These are phyloP conservation scores for Debaryomyces psychrophilus DNA, from an alignment of 1,139 yeast species.

Conservation along the genomic window DNA sequence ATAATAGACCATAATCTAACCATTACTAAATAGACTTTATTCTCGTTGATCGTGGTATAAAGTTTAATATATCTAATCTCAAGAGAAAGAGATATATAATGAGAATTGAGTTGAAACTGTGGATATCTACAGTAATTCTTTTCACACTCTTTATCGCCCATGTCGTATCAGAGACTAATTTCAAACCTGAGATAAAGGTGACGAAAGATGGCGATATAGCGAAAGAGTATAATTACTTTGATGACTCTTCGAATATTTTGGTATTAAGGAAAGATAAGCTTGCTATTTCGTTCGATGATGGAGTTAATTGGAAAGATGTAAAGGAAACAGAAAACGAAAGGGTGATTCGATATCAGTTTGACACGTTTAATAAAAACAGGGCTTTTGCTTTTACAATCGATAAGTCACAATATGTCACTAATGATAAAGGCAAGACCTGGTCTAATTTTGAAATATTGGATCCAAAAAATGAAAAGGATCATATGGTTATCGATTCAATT, in stretches of 20 bases:
- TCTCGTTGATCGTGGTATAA: constrained; percentile 1
- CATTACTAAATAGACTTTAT: background rate
- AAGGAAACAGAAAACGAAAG: constrained; percentile 29
- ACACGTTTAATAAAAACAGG: constrained; percentile 46
- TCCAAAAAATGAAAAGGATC: constrained; percentile 14
- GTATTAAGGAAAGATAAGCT: constrained; percentile 36
- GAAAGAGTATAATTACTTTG: constrained; percentile 46
- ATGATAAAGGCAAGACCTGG: constrained; percentile 66
- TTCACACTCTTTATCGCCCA: background rate
- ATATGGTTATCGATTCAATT: constrained; percentile 15
- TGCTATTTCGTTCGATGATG: constrained; percentile 58
- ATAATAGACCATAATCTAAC: background rate
- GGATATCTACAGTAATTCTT: constrained; percentile 1
- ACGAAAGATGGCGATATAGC: constrained; percentile 18
- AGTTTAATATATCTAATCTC: background rate
- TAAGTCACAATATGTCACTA: constrained; percentile 51
- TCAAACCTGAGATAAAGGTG: constrained; percentile 24
- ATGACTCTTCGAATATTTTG: constrained; percentile 56
- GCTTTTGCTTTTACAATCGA: constrained; percentile 55
- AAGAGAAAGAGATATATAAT: background rate
- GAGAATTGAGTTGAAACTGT: constrained; percentile 6
- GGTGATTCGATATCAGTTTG: constrained; percentile 39
- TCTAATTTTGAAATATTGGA: constrained; percentile 33
- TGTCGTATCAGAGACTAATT: constrained; percentile 19
- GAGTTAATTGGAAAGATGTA: constrained; percentile 52